A percentile compares a stretch with the other conserved stretches of the same genome.
Conservation (phyloP, 208 protist genomes). For the Crithidia sp. region DNA sequence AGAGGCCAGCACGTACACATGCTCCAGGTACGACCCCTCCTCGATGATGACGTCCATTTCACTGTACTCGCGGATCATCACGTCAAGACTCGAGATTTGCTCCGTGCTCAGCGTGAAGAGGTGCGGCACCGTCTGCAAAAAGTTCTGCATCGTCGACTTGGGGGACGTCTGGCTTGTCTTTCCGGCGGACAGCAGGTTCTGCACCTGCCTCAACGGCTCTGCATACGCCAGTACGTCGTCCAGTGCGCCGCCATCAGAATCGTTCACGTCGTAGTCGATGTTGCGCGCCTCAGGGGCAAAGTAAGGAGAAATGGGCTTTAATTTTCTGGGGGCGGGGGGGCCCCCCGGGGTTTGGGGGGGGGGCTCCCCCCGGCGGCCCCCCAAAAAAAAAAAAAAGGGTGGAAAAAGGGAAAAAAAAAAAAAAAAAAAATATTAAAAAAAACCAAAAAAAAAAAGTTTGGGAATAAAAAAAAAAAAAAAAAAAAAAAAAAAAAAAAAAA, state of each 20-base stretch:
- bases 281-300: background rate
- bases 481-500: no score
- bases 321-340: no score
- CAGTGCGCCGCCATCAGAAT: conserved; percentile 16
- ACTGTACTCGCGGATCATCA: conserved; percentile 87
- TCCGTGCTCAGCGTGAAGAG: conserved; percentile 73
- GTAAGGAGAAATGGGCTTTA: no score
- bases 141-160: conserved; percentile 55
- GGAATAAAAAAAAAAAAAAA: no score
- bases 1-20: conserved; percentile 82
- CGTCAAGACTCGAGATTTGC: conserved; percentile 54
- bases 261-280: conserved; percentile 22
- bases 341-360: no score
- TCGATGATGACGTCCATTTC: conserved; percentile 83
- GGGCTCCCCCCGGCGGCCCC: no score
- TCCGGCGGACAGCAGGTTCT: conserved; percentile 15
- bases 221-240: conserved; percentile 30
- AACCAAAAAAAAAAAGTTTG: no score
- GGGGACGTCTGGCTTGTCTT: conserved; percentile 8
- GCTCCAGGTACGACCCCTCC: conserved; percentile 64
- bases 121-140: conserved; percentile 77
- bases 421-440: no score
- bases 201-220: conserved; percentile 34
- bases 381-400: no score
- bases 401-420: no score